Evolutionary conservation across 192 early-diverging fungal genomes (phyloP).

Genomic region (Podila clonocystis): DNA sequence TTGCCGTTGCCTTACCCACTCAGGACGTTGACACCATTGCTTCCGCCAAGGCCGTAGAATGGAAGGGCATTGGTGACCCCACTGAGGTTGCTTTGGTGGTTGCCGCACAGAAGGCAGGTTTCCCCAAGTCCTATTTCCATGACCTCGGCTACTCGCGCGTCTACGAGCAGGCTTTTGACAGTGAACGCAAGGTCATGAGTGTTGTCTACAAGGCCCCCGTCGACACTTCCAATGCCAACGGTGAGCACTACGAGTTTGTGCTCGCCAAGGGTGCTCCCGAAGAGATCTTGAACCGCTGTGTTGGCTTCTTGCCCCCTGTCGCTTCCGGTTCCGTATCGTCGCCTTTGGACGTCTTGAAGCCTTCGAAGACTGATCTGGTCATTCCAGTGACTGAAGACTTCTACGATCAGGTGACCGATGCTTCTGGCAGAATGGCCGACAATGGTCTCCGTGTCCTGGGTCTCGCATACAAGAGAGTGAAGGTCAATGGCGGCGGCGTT

Average conservation of each 20-base stretch:
- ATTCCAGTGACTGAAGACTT: conserved; percentile 59
- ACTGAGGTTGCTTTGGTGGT: conserved; percentile 92
- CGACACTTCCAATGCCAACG: not conserved
- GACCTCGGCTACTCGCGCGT: conserved; percentile 63
- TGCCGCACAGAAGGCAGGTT: conserved; percentile 83
- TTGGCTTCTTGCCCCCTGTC: conserved; percentile 58
- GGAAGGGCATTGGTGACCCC: conserved; percentile 88
- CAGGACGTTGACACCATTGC: conserved; percentile 44
- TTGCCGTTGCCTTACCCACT: conserved; percentile 12
- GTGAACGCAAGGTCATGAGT: conserved; percentile 95
- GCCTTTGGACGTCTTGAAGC: conserved; percentile 39
- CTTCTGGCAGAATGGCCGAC: conserved; percentile 49
- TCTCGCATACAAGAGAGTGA: conserved; percentile 79
- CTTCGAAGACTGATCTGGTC: conserved; percentile 48
- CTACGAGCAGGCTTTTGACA: conserved; percentile 90
- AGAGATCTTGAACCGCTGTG: conserved; percentile 77
- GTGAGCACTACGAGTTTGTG: conserved; percentile 60
- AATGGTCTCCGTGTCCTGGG: conserved; percentile 90
- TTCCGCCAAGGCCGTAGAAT: conserved; percentile 52
- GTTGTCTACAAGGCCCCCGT: conserved; percentile 69
- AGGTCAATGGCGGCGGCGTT: conserved; percentile 22
- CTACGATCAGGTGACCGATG: conserved; percentile 62
- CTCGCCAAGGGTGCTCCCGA: conserved; percentile 94
- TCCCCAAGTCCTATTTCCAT: conserved; percentile 71
- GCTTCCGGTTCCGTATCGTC: conserved; percentile 18